Evolutionary conservation across 176 grass and related monocot genomes (phyloP), one percentile per base, ranked within the genome.

Genomic region (Rhipidocladum racemiflorum): DNA sequence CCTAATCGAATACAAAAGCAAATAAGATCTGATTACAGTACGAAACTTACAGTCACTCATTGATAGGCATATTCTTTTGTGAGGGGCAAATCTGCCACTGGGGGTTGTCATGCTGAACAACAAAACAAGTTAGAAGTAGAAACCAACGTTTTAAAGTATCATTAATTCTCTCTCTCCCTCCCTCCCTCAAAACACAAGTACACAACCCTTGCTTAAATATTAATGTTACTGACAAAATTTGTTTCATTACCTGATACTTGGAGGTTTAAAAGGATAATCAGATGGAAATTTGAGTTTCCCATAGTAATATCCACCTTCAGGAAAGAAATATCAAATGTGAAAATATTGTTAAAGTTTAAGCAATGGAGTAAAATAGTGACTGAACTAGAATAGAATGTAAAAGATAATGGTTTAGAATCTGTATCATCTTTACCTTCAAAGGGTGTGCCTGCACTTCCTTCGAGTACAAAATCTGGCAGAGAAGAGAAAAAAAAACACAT

Each of bases 251-350:
- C 97, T 93, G 84, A 99, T 99, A 50, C 97, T 96, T 64, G 97
- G 93, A 74, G 97, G 93, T 43, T 99, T 99, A 76, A 91, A 99
- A 54, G 97, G 97, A 78, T 99, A 99, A 68, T 99, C 93, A 35
- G 91, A 69, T 74, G 97, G 93, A 75, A 99, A 99, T 83, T 95
- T 99, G 64, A 99, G 97, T 77, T 93, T 99, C 81, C 97, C 97
- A 46, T 99, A 99, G 68, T 99, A 99, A 90, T 88, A 91, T 81
- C 97, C 97, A 85, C 97, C 97, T 99, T 81, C 69, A 88, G 13
- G 20, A 1, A 36, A 11, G 8, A 11, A 72, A 70, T 66, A 65
- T 8, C 21, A 55, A 81, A 80, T 7, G 21, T 6, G 5, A 45
- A 36, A 71, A 82, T 2, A 72, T 44, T 18, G 38, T 60, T 54